Percentiles rank a stretch among this genome's conserved stretches.
These are phyloP conservation scores for Vaccinium vitisidaea DNA, from an alignment of 148 eudicot species.

Conservation along the genomic window DNA sequence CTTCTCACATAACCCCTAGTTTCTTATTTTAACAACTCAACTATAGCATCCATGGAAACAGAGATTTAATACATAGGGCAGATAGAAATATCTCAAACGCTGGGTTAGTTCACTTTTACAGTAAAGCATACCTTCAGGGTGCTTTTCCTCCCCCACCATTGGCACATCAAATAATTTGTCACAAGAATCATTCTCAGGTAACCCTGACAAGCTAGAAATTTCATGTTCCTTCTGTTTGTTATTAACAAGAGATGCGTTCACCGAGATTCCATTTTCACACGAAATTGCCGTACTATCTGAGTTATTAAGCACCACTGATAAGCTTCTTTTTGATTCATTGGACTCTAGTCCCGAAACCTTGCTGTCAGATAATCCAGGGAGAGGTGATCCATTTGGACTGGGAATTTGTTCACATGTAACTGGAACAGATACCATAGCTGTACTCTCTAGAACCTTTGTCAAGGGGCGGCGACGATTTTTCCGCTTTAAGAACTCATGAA, in stretches of 20 bases:
- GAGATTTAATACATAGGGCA: neutral
- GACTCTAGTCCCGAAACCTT: constrained; percentile 43
- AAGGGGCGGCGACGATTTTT: constrained; percentile 59
- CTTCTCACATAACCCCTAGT: too few relatives aligned
- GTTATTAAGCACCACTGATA: constrained; percentile 28
- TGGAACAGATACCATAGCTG: constrained; percentile 71
- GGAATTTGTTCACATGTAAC: constrained; percentile 55
- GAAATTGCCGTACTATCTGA: constrained; percentile 39
- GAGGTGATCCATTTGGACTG: constrained; percentile 35
- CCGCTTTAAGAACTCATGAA: constrained; percentile 63
- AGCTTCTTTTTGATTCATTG: constrained; percentile 36
- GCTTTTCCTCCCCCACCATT: constrained; percentile 45
- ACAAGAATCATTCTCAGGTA: constrained; percentile 35
- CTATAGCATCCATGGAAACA: neutral
- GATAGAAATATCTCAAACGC: neutral
- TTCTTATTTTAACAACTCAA: neutral
- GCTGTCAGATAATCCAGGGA: constrained; percentile 44
- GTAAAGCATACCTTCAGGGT: constrained; percentile 49
- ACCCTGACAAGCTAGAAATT: constrained; percentile 31
- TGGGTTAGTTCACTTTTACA: neutral
- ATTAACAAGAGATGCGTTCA: constrained; percentile 21
- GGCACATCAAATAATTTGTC: constrained; percentile 63
- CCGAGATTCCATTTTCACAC: constrained; percentile 35
- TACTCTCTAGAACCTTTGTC: constrained; percentile 70
- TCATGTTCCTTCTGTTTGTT: constrained; percentile 40